A percentile compares a stretch with the other conserved stretches of the same genome.
phyloP scores from a whole-genome alignment of 225 moss, liverwort and hornwort species.

The Straminergon stramineum region DNA sequence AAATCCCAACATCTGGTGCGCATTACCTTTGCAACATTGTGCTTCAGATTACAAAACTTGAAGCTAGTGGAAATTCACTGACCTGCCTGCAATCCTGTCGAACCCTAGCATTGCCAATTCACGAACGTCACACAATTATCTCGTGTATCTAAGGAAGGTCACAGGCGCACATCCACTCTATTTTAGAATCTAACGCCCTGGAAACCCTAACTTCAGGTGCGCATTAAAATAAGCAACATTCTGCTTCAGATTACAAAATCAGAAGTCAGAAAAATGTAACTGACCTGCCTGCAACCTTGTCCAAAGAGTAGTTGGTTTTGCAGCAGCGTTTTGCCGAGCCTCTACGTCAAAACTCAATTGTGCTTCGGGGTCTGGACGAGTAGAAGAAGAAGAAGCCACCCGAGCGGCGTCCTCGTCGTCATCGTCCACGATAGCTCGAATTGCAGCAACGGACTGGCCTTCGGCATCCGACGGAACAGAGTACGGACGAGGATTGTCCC shows the following conservation, averaged over 20 bases:
- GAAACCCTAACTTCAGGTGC: background rate
- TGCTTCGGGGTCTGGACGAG: background rate
- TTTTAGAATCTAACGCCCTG: background rate
- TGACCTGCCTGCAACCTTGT: slow-evolving; percentile 20
- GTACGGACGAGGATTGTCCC: background rate
- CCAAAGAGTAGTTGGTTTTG: background rate
- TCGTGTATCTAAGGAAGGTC: background rate
- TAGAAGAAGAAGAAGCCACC: background rate
- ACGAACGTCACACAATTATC: background rate
- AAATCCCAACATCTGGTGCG: background rate
- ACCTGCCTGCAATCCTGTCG: background rate
- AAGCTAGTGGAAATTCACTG: background rate
- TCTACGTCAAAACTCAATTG: background rate
- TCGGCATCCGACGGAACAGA: slow-evolving; percentile 3
- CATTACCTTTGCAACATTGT: background rate
- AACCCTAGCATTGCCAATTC: background rate
- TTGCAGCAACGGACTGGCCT: slow-evolving; percentile 16
- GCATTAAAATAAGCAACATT: background rate
- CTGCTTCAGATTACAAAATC: background rate
- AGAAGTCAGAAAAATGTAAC: background rate
- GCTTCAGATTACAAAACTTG: background rate
- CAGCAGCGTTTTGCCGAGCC: background rate
- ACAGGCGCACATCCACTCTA: background rate
- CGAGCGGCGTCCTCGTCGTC: background rate
- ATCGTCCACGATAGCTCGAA: slow-evolving; percentile 7